Evolutionary conservation across 345 rosid species (phyloP), one percentile per base, ranked within the genome.

Genomic region (Pistacia atlantica): DNA sequence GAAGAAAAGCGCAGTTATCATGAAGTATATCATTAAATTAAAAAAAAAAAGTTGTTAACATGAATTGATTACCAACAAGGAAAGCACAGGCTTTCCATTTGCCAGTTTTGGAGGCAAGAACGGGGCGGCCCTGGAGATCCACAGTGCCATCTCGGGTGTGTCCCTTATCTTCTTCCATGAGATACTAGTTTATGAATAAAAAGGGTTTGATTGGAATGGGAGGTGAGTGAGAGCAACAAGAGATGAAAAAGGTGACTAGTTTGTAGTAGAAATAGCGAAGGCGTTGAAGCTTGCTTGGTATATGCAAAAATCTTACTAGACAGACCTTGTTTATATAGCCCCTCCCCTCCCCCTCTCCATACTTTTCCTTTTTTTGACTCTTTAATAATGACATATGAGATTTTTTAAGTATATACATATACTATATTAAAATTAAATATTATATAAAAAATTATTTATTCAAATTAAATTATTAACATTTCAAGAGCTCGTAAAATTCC

Each of bases 61-160:
- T 31, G 72, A 58, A 18, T n/a, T 42, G 22, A 65, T 71, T 84
- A 92, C 98, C 94, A 37, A 94, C 88, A 8, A 94, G 92, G 82
- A 94, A 94, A 65, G 94, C 88, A 77, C 98, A 94, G 54, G 1
- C 25, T 22, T 22, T 22, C 25, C 25, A 22, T 22, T 22, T 22
- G 25, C 25, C 25, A 22, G 25, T 22, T 22, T 22, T 22, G 25
- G 25, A 22, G 25, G 25, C 25, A 22, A 22, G 25, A 22, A 22
- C 25, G 25, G 97, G 93, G 65, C 91, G 95, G 62, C 93, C 90
- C 9, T 81, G 89, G 75, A 94, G 85, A 83, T 92, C 98, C 25
- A 92, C 95, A 28, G 97, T 90, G 46, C 97, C 97, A 83, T 94
- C 98, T 77, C 81, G 83, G 35, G 98, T 94, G 72, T 83, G 86